Conservation (phyloP, 2,329 filamentous ascomycete genomes). For the Rutstroemia sydowiana region DNA sequence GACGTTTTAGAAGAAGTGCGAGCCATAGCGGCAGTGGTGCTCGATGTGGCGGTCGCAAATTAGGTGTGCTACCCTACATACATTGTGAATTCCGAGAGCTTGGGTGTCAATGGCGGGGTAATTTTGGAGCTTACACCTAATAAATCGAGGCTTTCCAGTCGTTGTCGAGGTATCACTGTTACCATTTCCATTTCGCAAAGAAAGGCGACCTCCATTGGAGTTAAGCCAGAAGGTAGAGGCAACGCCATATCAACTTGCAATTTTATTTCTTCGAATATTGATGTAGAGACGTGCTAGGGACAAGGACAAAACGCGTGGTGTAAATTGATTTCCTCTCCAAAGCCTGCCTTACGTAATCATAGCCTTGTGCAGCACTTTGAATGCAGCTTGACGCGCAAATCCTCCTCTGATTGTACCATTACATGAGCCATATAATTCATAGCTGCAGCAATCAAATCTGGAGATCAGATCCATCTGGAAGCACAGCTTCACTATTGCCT, state of each 20-base stretch:
- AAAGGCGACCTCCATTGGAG: slow-evolving; percentile 85
- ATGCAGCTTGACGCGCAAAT: too few species aligned
- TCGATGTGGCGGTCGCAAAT: slow-evolving; percentile 74
- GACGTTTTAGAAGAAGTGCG: slow-evolving; percentile 87
- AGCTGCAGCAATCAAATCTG: too few species aligned
- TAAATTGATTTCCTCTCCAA: too few species aligned
- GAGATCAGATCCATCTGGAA: too few species aligned
- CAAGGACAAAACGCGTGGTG: too few species aligned
- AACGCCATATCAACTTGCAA: slow-evolving; percentile 25
- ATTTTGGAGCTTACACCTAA: slow-evolving; percentile 60
- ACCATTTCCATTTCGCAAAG: slow-evolving; percentile 97
- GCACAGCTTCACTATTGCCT: too few species aligned
- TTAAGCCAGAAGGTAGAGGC: slow-evolving; percentile 45
- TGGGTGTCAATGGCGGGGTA: slow-evolving; percentile 13
- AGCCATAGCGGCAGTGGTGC: slow-evolving; percentile 84
- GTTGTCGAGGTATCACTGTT: slow-evolving; percentile 84
- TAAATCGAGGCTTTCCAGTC: slow-evolving; percentile 77
- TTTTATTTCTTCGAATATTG: background rate
- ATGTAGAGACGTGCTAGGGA: background rate
- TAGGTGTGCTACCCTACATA: slow-evolving; percentile 68
- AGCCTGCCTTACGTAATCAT: too few species aligned
- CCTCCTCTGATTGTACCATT: too few species aligned
- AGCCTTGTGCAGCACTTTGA: too few species aligned
- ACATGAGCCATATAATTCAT: too few species aligned
- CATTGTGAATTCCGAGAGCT: too few species aligned